Evolutionary conservation across 164 flowering plant species (phyloP), one percentile per base, ranked within the genome.

Genomic region (Nymphaea colorata): DNA sequence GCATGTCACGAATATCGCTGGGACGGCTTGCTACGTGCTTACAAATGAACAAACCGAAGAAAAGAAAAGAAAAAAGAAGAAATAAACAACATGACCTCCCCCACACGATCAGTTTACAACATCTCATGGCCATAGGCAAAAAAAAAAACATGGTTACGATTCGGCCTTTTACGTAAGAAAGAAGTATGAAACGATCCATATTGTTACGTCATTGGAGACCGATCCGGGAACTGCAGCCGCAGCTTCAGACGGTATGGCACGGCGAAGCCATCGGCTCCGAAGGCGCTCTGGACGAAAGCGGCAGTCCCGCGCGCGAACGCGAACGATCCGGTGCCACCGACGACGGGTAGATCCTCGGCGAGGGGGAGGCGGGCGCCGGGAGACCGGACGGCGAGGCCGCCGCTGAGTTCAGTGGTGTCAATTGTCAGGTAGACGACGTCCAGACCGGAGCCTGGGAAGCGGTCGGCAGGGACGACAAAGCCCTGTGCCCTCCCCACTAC

Each of bases 301-400:
- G 95, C 98, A 17, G 71, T 64, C 17, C 98, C 98, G 17, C 84
- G 79, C 2, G 91, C 96, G 77, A 90, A 92, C 42, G 93, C 98
- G 65, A 90, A 92, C 17, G 88, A 83, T 0, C 95, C 91, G 0
- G 98, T 90, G 3, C 98, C 96, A 1, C 98, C 98, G n/a, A 88
- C 85, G 6, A 90, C 91, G 3, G 42, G 76, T 25, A 90, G 81
- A 60, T 86, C 85, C 57, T 87, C 80, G 25, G 41, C 71, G 44
- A 73, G 79, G 64, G 75, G 78, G 67, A 80, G 65, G 0, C 16
- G 74, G 0, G 87, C 62, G 47, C 80, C 71, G 66, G 79, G 83
- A 17, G 90, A 87, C 69, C 82, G 76, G 18, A 92, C 69, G 17
- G 96, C 79, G 2, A 92, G 69, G 66, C 93, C 85, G 6, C 98